phyloP scores from a whole-genome alignment of 2,329 filamentous ascomycete genomes.

The Nemania diffusa region DNA sequence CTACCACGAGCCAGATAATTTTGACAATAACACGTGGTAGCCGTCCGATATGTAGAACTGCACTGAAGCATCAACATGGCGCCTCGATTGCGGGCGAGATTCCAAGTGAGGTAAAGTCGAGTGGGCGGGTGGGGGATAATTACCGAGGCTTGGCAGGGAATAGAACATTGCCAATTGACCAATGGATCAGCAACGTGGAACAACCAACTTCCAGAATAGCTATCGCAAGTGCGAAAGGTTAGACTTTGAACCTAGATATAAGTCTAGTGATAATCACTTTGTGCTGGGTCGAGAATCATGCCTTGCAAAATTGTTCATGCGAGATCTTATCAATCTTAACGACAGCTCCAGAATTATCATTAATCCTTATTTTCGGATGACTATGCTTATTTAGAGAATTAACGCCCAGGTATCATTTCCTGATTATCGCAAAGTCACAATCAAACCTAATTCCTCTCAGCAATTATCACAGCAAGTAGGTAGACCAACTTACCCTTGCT shows the following conservation, averaged over 20 bases:
- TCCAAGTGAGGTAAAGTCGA: conserved; percentile 5
- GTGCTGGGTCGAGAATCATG: not conserved
- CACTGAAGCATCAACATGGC: not conserved
- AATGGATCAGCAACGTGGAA: conserved; percentile 42
- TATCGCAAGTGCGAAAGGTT: not conserved
- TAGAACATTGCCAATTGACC: conserved; percentile 30
- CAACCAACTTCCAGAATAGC: not conserved
- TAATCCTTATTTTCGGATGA: not conserved
- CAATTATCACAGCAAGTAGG: not conserved
- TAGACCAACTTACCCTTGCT: conserved; percentile 53
- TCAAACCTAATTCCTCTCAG: conserved; percentile 50
- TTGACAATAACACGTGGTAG: not conserved
- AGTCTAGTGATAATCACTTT: not conserved
- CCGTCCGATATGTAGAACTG: not conserved
- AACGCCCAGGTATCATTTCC: not conserved
- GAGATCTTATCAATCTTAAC: not conserved
- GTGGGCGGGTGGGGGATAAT: conserved; percentile 13
- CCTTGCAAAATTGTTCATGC: not conserved
- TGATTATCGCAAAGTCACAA: conserved; percentile 40
- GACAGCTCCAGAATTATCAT: not conserved
- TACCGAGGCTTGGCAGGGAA: conserved; percentile 19
- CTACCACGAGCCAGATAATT: not conserved
- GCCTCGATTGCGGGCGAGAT: not conserved
- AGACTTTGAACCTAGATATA: not conserved
- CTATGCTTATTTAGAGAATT: not conserved